Percentiles rank a stretch among this genome's conserved stretches.
Evolutionary conservation across 2,329 filamentous ascomycete species (phyloP).

Genomic region (Colletotrichum graminicola): DNA sequence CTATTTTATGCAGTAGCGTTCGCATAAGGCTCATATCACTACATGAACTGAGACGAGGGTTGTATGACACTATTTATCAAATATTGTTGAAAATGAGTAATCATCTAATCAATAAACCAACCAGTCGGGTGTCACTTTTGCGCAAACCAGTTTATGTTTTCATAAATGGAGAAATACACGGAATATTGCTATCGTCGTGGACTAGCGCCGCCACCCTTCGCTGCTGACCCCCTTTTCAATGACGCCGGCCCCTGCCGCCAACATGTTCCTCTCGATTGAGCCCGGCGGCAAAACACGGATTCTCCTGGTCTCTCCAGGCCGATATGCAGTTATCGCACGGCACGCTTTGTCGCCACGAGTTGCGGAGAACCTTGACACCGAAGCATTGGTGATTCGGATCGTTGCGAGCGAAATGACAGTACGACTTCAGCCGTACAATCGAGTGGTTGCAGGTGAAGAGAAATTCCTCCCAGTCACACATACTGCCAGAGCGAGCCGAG

Average conservation of each 20-base stretch:
- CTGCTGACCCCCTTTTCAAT: slow-evolving; percentile 17
- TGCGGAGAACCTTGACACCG: slow-evolving; percentile 73
- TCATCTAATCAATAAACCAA: background rate
- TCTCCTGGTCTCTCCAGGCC: slow-evolving; percentile 39
- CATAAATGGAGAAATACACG: background rate
- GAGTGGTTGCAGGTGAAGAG: slow-evolving; percentile 75
- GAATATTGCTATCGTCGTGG: background rate
- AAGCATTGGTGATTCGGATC: slow-evolving; percentile 78
- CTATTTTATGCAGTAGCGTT: background rate
- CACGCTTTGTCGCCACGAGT: slow-evolving; percentile 68
- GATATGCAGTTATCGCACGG: slow-evolving; percentile 63
- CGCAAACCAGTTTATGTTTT: background rate
- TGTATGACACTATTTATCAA: background rate
- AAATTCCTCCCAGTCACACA: slow-evolving; percentile 81
- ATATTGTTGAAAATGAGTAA: too few species aligned
- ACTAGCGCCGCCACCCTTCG: background rate
- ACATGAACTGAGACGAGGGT: background rate
- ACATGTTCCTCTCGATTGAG: slow-evolving; percentile 21
- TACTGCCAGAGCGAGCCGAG: slow-evolving; percentile 50
- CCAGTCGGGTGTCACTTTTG: background rate
- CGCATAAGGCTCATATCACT: background rate
- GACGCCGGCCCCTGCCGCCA: slow-evolving; percentile 12
- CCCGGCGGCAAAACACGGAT: slow-evolving; percentile 21
- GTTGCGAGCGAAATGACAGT: slow-evolving; percentile 82
- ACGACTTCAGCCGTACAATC: slow-evolving; percentile 69